These are phyloP conservation scores for Emmonsia crescens DNA, from an alignment of 2,329 filamentous ascomycete genomes.

Conservation along the genomic window DNA sequence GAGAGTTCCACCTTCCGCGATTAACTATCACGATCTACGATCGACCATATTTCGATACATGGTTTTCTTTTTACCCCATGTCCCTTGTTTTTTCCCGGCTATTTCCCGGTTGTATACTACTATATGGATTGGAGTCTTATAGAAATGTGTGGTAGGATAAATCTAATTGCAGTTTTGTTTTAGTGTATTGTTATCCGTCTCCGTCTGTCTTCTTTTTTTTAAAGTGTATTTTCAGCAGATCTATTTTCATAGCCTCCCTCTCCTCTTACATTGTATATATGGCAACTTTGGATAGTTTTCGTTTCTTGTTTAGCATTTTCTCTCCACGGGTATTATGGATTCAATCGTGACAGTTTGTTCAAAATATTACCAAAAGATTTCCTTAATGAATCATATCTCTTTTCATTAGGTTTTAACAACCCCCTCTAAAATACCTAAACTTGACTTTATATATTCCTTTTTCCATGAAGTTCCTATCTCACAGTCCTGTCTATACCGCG, in stretches of 20 bases:
- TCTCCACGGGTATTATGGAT: background rate
- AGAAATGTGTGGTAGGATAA: conserved; percentile 2
- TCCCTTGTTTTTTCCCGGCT: conserved; percentile 2
- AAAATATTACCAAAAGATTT: background rate
- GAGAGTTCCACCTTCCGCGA: background rate
- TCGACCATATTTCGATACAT: conserved; percentile 3
- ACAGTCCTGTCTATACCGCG: background rate
- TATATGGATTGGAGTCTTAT: conserved; percentile 5
- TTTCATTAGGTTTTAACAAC: background rate
- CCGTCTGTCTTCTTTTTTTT: background rate
- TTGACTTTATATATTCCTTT: background rate
- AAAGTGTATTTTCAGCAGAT: conserved; percentile 4
- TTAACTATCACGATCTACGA: background rate
- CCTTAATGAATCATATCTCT: background rate
- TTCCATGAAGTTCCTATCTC: background rate
- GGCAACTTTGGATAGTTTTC: background rate
- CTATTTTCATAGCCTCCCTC: conserved; percentile 4
- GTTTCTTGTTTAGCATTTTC: background rate
- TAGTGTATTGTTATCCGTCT: background rate
- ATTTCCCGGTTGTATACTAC: conserved; percentile 11
- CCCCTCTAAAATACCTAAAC: background rate
- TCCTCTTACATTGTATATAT: conserved; percentile 11
- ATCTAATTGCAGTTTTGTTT: conserved; percentile 2
- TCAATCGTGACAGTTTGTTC: background rate
- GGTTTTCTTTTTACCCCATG: conserved; percentile 4